Percentiles rank a stretch among this genome's conserved stretches.
These are phyloP conservation scores for Porphyrellus sp. DNA, from an alignment of 1,284 basidiomycete species.

Conservation along the genomic window DNA sequence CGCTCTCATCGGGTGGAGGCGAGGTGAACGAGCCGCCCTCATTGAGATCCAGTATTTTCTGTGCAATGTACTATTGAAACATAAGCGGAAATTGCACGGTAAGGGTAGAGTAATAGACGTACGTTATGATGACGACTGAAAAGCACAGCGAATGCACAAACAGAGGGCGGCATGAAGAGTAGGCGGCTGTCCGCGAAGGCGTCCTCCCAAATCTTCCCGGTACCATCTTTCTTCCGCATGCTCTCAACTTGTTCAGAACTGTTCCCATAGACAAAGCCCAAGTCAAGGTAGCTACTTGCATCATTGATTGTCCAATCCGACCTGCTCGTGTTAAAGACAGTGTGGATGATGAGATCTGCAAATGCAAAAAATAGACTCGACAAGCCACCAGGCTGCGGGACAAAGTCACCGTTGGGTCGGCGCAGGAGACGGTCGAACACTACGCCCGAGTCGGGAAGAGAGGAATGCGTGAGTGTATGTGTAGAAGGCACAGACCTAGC, in stretches of 20 bases:
- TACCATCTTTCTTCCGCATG: constrained; percentile 62
- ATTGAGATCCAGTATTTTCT: constrained; percentile 68
- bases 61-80: constrained; percentile 59
- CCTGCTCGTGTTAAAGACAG: constrained; percentile 63
- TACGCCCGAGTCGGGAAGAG: constrained; percentile 63
- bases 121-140: constrained; percentile 77
- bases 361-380: constrained; percentile 75
- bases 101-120: constrained; percentile 18
- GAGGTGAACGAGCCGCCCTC: constrained; percentile 47
- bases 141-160: constrained; percentile 65
- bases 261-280: constrained; percentile 73
- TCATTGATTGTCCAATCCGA: constrained; percentile 58
- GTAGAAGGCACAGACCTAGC: constrained; percentile 66
- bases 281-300: constrained; percentile 73
- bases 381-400: constrained; percentile 56
- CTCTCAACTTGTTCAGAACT: constrained; percentile 46
- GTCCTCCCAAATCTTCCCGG: constrained; percentile 65
- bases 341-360: constrained; percentile 75
- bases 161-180: constrained; percentile 73
- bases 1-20: constrained; percentile 28
- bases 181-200: constrained; percentile 66
- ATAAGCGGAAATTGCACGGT: constrained; percentile 1
- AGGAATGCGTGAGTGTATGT: constrained; percentile 40
- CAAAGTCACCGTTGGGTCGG: constrained; percentile 44
- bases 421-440: constrained; percentile 73